phyloP scores from a whole-genome alignment of 345 rosid genomes.

The Physaria fendleri region DNA sequence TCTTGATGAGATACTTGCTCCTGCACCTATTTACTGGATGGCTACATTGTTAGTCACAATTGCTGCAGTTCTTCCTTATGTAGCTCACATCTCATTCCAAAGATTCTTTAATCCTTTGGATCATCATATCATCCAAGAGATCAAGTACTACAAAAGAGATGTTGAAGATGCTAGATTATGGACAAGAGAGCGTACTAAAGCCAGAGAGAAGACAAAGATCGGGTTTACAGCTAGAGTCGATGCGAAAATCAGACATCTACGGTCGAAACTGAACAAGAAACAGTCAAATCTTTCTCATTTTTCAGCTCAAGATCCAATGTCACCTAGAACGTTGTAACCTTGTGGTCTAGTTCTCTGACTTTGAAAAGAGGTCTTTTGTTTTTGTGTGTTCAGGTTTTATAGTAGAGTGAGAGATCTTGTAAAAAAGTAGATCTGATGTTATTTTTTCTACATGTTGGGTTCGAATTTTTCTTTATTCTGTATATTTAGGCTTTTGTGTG shows the following conservation, averaged over 20 bases:
- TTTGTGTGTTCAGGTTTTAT: constrained; percentile 36
- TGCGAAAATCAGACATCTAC: constrained; percentile 75
- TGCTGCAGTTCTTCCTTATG: constrained; percentile 56
- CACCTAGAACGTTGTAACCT: constrained; percentile 35
- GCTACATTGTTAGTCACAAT: constrained; percentile 63
- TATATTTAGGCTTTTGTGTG: constrained; percentile 27
- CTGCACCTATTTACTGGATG: constrained; percentile 72
- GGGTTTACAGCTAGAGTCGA: constrained; percentile 94
- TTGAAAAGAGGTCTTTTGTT: constrained; percentile 31
- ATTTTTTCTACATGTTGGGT: constrained; percentile 7
- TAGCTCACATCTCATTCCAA: constrained; percentile 61
- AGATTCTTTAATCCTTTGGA: constrained; percentile 79
- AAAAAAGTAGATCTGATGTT: constrained; percentile 29
- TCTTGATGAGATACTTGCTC: constrained; percentile 72
- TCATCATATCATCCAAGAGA: constrained; percentile 95
- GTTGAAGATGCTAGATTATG: constrained; percentile 72
- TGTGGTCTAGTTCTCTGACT: constrained; percentile 3
- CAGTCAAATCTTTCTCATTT: constrained; percentile 32
- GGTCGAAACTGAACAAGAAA: constrained; percentile 65
- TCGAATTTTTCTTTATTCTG: neutral
- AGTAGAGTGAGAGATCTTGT: constrained; percentile 26
- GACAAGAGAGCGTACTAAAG: constrained; percentile 86
- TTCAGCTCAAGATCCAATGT: constrained; percentile 29
- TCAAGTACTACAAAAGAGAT: constrained; percentile 75
- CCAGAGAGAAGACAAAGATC: constrained; percentile 84